Evolutionary conservation across 257 asterid genomes (phyloP).

Genomic region (Solanum chaucha): DNA sequence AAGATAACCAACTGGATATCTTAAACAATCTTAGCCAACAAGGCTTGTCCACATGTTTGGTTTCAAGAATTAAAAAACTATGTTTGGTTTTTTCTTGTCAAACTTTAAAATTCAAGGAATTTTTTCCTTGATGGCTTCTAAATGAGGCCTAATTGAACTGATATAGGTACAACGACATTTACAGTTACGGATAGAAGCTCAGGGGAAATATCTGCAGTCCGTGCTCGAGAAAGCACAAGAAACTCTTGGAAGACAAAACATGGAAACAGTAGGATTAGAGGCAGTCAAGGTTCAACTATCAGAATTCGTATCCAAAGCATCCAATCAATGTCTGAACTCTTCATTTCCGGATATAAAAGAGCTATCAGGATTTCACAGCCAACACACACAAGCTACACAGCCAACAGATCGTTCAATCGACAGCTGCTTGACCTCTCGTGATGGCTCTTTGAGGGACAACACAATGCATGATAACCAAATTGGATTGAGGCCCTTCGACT

Average conservation of each 20-base stretch:
- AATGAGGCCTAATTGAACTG: constrained; percentile 16
- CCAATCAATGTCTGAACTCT: constrained; percentile 67
- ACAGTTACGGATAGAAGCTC: constrained; percentile 80
- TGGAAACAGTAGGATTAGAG: constrained; percentile 57
- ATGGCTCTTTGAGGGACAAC: constrained; percentile 52
- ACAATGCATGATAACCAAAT: constrained; percentile 30
- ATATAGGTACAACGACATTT: constrained; percentile 77
- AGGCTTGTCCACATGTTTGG: neutral
- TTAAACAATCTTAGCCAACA: neutral
- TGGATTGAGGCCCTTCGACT: constrained; percentile 25
- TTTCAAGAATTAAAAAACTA: neutral
- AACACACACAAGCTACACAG: constrained; percentile 38
- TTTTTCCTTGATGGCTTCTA: neutral
- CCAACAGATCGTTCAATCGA: constrained; percentile 56
- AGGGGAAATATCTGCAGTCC: constrained; percentile 71
- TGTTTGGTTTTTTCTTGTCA: neutral
- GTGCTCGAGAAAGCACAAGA: constrained; percentile 94
- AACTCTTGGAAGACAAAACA: constrained; percentile 66
- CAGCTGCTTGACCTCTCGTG: constrained; percentile 73
- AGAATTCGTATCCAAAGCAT: constrained; percentile 64
- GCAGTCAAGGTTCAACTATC: constrained; percentile 78
- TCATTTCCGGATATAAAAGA: constrained; percentile 48
- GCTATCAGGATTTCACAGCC: constrained; percentile 41
- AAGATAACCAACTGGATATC: neutral
- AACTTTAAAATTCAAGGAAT: neutral